Conservation (phyloP, 2,329 filamentous ascomycete genomes). For the Zalaria sp. region DNA sequence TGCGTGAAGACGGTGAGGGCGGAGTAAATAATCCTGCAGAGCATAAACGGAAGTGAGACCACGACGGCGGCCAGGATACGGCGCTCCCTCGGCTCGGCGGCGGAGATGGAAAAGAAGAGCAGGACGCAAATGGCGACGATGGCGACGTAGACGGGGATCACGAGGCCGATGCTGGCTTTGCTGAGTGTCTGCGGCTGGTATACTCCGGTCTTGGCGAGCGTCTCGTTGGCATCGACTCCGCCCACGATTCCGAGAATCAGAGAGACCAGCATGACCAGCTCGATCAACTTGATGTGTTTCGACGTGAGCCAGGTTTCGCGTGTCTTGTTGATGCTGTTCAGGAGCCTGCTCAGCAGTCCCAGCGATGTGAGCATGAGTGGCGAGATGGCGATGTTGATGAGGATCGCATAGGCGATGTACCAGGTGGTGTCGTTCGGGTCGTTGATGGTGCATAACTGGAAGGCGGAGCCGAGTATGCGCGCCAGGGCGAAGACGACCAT, state of each 20-base stretch:
- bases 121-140: constrained; percentile 9
- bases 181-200: constrained; percentile 8
- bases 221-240: constrained; percentile 6
- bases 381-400: constrained; percentile 12
- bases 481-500: constrained; percentile 12
- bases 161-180: constrained; percentile 7
- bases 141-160: constrained; percentile 10
- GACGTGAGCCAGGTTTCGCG: constrained; percentile 5
- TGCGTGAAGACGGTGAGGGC: constrained; percentile 9
- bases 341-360: constrained; percentile 11
- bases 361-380: constrained; percentile 13
- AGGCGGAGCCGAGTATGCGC: constrained; percentile 13
- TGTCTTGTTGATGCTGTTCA: constrained; percentile 5
- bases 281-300: constrained; percentile 9
- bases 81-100: constrained; percentile 4
- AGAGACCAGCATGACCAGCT: constrained; percentile 10
- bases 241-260: constrained; percentile 14
- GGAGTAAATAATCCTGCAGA: constrained; percentile 23
- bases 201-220: constrained; percentile 6
- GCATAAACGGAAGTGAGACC: constrained; percentile 13
- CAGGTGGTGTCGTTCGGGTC: constrained; percentile 7
- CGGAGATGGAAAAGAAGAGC: constrained; percentile 1
- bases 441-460: constrained; percentile 12
- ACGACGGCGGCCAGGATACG: constrained; percentile 11
- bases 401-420: constrained; percentile 12